Base-by-base conservation (phyloP, 176 grass and related monocot species). In the Oryza brachyantha region DNA sequence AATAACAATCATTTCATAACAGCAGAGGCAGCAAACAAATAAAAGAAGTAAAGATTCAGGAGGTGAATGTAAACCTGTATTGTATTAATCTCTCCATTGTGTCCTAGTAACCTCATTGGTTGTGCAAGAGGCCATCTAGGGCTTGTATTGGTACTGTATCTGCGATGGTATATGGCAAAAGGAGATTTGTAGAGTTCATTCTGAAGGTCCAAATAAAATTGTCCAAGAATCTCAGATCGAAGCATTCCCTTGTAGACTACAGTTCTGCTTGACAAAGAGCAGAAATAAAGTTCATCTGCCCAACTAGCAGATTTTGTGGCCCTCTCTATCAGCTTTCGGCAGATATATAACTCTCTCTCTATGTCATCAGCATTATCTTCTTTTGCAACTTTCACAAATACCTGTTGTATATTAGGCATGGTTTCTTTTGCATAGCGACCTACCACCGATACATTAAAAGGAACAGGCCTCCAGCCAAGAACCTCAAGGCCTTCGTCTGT, bases 171-270 rank as follows among this genome's bases (percentile, higher is more conserved):
- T 77, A 99, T 99, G 73, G 96, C 96, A 82, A 99, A 99, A 75
- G 92, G 62, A 71, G 96, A 99, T 76, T 67, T 88, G 82, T 87
- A 99, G 19, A 93, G 71, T 74, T 95, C 88, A 83, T 93, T 94
- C 77, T 87, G 81, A 73, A 99, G 86, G 77, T 99, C 96, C 60
- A 93, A 91, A 88, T 99, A 99, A 67, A 99, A 99, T 61, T 95
- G 89, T 21, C 96, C 96, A 85, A 99, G 89, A 91, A 91, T 86
- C 84, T 93, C 96, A 67, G 92, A 95, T 63, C 96, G 87, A 83
- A 99, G 92, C 96, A 99, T 99, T 73, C 96, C 96, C 80, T 99
- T 99, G 84, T 99, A 99, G 36, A 99, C 93, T 80, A 99, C 82
- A 46, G 96, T 99, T 85, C 74, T 87, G 63, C 78, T 86, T 76